A percentile compares a stretch with the other conserved stretches of the same genome.
These are phyloP conservation scores for Ceratorhiza oryzae-sativae DNA, from an alignment of 1,284 basidiomycete genomes.

Conservation along the genomic window DNA sequence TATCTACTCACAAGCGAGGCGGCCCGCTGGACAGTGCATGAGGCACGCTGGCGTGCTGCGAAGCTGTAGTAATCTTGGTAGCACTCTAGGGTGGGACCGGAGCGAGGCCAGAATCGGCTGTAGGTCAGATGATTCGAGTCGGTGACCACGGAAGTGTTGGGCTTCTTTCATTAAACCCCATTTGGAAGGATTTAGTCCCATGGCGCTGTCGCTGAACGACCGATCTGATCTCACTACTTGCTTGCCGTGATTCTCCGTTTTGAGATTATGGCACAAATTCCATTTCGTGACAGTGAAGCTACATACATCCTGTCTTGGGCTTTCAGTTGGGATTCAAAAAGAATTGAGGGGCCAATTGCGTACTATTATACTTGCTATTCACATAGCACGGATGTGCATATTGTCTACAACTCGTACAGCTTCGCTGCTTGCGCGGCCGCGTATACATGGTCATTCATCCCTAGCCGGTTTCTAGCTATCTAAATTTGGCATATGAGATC, in stretches of 20 bases:
- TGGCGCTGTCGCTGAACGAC: not conserved
- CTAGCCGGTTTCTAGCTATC: constrained; percentile 92
- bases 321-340: not conserved
- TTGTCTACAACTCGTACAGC: not conserved
- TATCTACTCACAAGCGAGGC: not conserved
- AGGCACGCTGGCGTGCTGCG: constrained; percentile 9
- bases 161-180: constrained; percentile 19
- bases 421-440: constrained; percentile 68
- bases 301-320: not conserved
- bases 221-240: not conserved
- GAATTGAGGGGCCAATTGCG: no score
- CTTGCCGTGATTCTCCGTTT: constrained; percentile 12
- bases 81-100: not conserved
- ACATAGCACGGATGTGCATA: not conserved
- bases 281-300: not conserved
- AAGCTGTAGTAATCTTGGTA: not conserved
- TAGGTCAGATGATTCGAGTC: constrained; percentile 16
- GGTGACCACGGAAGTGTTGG: constrained; percentile 4
- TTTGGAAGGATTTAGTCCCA: not conserved
- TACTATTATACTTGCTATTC: not conserved
- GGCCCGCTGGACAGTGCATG: constrained; percentile 7
- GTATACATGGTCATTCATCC: constrained; percentile 91
- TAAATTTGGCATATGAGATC: constrained; percentile 48
- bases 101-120: no score
- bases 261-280: not conserved